A percentile compares a stretch with the other conserved stretches of the same genome.
Conservation (phyloP, 1,284 basidiomycete genomes). For the Microstroma glucosiphilum region DNA sequence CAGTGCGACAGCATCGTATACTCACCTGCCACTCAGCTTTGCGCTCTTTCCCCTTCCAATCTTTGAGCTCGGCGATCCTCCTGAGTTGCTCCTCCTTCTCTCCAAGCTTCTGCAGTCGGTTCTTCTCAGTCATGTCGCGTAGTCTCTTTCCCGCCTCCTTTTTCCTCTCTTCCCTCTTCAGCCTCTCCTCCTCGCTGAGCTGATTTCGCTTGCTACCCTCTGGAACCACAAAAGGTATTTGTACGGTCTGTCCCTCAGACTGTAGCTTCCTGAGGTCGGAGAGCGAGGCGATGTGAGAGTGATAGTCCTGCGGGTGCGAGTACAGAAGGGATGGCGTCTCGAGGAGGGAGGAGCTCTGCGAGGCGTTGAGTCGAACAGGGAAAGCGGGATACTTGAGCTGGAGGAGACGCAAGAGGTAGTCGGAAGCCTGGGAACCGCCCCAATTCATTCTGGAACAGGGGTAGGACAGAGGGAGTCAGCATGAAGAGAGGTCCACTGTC, state of each 20-base stretch:
- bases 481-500: not conserved
- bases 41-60: conserved; percentile 62
- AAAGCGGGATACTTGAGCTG: conserved; percentile 95
- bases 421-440: conserved; percentile 82
- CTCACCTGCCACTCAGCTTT: conserved; percentile 70
- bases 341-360: conserved; percentile 71
- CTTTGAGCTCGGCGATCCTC: conserved; percentile 64
- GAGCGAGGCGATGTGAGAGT: conserved; percentile 10
- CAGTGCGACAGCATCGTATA: not conserved
- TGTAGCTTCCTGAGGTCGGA: conserved; percentile 13
- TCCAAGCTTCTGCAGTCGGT: conserved; percentile 64
- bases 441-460: conserved; percentile 68
- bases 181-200: conserved; percentile 65
- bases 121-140: conserved; percentile 85
- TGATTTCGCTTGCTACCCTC: conserved; percentile 78
- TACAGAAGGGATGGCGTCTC: conserved; percentile 77
- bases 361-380: conserved; percentile 56
- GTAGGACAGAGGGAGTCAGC: conserved; percentile 2
- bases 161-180: conserved; percentile 82
- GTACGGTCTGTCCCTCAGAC: conserved; percentile 55
- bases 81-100: conserved; percentile 79
- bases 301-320: conserved; percentile 6
- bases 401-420: conserved; percentile 82
- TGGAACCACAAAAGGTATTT: conserved; percentile 40
- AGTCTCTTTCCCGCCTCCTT: conserved; percentile 78